Evolutionary conservation across 768 basidiomycete genomes (phyloP), one percentile per base, ranked within the genome.

Genomic region (Boletus rex-veris): DNA sequence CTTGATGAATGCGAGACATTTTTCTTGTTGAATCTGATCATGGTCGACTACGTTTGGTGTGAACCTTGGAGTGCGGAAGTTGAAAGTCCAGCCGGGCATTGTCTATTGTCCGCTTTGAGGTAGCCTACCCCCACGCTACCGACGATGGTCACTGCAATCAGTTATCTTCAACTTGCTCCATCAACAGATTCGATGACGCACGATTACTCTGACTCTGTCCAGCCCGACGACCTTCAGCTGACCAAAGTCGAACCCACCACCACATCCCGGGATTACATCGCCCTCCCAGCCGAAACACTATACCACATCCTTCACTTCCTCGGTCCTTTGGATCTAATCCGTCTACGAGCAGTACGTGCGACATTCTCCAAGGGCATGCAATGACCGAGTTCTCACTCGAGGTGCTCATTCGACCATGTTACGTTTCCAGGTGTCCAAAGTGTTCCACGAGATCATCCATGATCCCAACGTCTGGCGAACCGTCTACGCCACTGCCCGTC

Each of bases 251-350:
- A 36, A n/a, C n/a, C 24, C n/a, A 44, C 6, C 30, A 12, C n/a
- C 21, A 12, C 40, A 43, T 9, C 33, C 2, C 12, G 39, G 6
- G 36, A 16, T 18, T 49, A 11, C 24, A 31, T 38, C 14, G 24
- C 45, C 15, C 57, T 65, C 26, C 63, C 63, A 18, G 36, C 46
- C 37, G 63, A 64, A 48, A 65, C 55, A 12, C 48, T 63, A 43
- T 46, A 42, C 31, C 49, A 57, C 26, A 54, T 64, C 9, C 7
- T 63, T 4, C 42, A 24, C 21, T 38, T 26, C 35, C 6, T 54
- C 0, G 50, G 9, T 9, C 54, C 60, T n/a, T 54, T 30, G 43
- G 57, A 63, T 12, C 37, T 64, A 9, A 54, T 64, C 15, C 50
- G 46, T 50, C 38, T 65, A 5, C 57, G 35, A 53, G 35, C 37